Evolutionary conservation across 2,329 filamentous ascomycete species (phyloP).

Genomic region (Bisporella sp.): DNA sequence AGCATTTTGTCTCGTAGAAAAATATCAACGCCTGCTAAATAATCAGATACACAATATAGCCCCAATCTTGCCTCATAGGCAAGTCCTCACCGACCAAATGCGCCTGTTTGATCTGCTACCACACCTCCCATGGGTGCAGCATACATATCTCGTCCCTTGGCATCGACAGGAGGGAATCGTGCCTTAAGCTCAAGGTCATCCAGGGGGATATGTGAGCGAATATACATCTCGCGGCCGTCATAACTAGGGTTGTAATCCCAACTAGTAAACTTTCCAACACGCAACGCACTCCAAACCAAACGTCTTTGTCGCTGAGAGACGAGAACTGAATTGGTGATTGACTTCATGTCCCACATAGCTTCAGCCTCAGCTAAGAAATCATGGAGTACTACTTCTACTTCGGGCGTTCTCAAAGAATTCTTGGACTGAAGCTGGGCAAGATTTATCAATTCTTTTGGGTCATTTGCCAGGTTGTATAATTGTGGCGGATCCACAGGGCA

Average conservation of each 20-base stretch:
- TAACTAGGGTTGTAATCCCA: slow-evolving; percentile 82
- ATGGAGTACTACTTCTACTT: slow-evolving; percentile 35
- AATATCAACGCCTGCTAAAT: no score
- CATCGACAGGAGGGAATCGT: slow-evolving; percentile 61
- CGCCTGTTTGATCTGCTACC: slow-evolving; percentile 15
- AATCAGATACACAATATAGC: no score
- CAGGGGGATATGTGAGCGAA: slow-evolving; percentile 74
- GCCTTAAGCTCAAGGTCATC: slow-evolving; percentile 75
- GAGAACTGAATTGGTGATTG: slow-evolving; percentile 69
- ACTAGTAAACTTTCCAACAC: slow-evolving; percentile 65
- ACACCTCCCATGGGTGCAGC: slow-evolving; percentile 10
- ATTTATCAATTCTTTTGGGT: slow-evolving; percentile 39
- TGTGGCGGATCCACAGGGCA: slow-evolving; percentile 80
- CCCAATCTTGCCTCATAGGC: no score
- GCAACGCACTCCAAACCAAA: slow-evolving; percentile 74
- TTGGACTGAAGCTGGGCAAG: slow-evolving; percentile 32
- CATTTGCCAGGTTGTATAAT: slow-evolving; percentile 70
- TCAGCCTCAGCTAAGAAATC: slow-evolving; percentile 69
- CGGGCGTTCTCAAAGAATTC: slow-evolving; percentile 23
- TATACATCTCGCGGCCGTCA: slow-evolving; percentile 68
- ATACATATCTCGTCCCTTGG: slow-evolving; percentile 16
- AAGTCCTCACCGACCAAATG: slow-evolving; percentile 14
- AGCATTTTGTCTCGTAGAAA: no score
- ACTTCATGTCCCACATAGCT: slow-evolving; percentile 72
- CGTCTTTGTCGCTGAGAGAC: slow-evolving; percentile 71